These are phyloP conservation scores for Creolimax fragrantissima DNA, from an alignment of 78 protist genomes.

Conservation along the genomic window DNA sequence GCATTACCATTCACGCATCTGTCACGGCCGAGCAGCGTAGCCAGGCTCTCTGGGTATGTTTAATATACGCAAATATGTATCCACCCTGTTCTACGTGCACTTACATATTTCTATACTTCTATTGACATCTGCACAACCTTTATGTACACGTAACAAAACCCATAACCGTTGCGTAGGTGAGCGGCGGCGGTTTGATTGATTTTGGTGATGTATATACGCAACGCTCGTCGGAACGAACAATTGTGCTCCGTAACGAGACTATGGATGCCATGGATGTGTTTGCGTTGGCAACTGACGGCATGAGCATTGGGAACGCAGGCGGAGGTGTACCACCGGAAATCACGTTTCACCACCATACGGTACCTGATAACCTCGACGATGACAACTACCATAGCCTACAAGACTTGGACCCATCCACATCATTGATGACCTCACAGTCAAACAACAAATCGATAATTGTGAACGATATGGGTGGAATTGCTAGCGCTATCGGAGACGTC, in stretches of 20 bases:
- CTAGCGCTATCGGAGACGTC: no score
- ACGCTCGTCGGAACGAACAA: neutral
- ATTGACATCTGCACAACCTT: no score
- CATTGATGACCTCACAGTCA: no score
- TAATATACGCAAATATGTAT: no score
- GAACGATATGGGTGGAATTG: no score
- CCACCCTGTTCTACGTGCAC: neutral
- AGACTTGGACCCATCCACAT: no score
- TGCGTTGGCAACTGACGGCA: neutral
- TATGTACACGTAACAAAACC: neutral
- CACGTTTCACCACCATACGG: neutral
- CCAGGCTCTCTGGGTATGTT: conserved; percentile 32
- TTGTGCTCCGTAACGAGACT: conserved; percentile 44
- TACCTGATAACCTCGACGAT: no score
- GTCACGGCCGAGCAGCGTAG: conserved; percentile 37
- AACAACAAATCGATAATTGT: no score
- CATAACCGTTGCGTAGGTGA: neutral
- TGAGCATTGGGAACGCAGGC: no score
- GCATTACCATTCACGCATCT: conserved; percentile 25
- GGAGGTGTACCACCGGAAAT: neutral
- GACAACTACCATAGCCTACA: no score
- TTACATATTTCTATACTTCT: neutral
- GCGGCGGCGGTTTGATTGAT: conserved; percentile 31
- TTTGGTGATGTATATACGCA: conserved; percentile 54
- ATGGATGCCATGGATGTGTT: conserved; percentile 41